phyloP scores from a whole-genome alignment of 192 early-diverging fungal genomes.

The Thamnidium elegans region DNA sequence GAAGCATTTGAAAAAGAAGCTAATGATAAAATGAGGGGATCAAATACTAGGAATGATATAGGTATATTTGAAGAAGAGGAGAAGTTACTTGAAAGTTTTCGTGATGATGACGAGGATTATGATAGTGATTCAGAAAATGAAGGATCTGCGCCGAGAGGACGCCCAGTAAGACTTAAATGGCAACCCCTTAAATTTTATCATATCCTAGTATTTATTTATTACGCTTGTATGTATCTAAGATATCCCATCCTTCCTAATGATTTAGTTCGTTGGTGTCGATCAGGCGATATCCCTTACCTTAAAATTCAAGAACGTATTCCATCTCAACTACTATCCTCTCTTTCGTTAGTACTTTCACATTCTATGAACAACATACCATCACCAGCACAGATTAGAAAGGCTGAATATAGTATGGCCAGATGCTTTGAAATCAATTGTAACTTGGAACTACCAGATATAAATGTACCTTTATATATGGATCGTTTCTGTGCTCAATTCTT shows the following conservation, averaged over 20 bases:
- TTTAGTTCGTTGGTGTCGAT: slow-evolving; percentile 22
- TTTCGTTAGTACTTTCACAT: background rate
- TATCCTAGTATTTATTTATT: slow-evolving; percentile 19
- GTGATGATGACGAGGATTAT: background rate
- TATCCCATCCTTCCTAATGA: slow-evolving; percentile 26
- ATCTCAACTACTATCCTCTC: background rate
- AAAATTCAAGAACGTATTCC: background rate
- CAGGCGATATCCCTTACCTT: slow-evolving; percentile 20
- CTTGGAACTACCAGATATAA: slow-evolving; percentile 13
- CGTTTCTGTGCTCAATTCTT: slow-evolving; percentile 26
- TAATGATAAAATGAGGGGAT: background rate
- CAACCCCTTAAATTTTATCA: background rate
- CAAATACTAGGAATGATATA: background rate
- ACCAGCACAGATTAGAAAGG: background rate
- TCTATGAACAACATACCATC: background rate
- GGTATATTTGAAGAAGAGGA: slow-evolving; percentile 1
- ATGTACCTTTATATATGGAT: slow-evolving; percentile 21
- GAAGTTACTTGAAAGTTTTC: background rate
- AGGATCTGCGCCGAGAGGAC: background rate
- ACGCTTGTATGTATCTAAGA: slow-evolving; percentile 21
- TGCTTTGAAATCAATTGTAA: background rate
- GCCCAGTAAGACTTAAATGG: background rate
- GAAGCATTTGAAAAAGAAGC: background rate
- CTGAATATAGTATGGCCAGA: background rate
- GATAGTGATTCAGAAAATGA: background rate